A percentile compares a stretch with the other conserved stretches of the same genome.
phyloP scores from a whole-genome alignment of 192 early-diverging fungal genomes.

The Spinellus fusiger region DNA sequence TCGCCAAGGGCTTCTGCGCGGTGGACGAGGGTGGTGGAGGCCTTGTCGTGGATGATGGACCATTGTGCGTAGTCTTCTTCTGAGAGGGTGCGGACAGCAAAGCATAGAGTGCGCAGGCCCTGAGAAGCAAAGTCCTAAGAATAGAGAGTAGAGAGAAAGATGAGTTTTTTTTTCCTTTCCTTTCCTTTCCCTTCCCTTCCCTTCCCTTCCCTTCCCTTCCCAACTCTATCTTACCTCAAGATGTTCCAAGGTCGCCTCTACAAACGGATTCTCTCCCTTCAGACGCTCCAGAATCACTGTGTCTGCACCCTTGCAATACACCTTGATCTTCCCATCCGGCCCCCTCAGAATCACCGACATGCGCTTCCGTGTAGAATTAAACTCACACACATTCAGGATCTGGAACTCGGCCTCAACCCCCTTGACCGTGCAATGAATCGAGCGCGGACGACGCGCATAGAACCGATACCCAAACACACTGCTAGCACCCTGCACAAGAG shows the following conservation, averaged over 20 bases:
- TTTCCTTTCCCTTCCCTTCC: not conserved
- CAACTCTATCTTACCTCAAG: conserved; percentile 54
- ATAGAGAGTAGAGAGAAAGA: not conserved
- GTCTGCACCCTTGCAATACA: conserved; percentile 96
- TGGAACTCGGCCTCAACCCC: conserved; percentile 59
- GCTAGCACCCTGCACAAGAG: conserved; percentile 65
- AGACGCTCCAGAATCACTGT: conserved; percentile 87
- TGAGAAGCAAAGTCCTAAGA: conserved; percentile 70
- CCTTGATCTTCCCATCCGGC: conserved; percentile 75
- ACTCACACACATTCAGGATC: conserved; percentile 91
- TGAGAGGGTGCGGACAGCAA: conserved; percentile 81
- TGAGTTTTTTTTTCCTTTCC: not conserved
- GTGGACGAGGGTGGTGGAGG: conserved; percentile 79
- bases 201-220: not conserved
- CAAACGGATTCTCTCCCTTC: conserved; percentile 59
- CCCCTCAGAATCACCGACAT: conserved; percentile 86
- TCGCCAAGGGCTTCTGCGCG: conserved; percentile 73
- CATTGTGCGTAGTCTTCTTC: conserved; percentile 78
- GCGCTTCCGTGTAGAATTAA: conserved; percentile 91
- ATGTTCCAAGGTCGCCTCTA: conserved; percentile 61
- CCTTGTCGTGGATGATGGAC: conserved; percentile 71
- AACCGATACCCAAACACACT: conserved; percentile 54
- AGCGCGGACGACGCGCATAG: conserved; percentile 51
- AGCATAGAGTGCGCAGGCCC: conserved; percentile 86
- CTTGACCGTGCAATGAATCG: conserved; percentile 42